Conservation (phyloP, 805 yeast genomes). For the Starmerella sirachaensis region DNA sequence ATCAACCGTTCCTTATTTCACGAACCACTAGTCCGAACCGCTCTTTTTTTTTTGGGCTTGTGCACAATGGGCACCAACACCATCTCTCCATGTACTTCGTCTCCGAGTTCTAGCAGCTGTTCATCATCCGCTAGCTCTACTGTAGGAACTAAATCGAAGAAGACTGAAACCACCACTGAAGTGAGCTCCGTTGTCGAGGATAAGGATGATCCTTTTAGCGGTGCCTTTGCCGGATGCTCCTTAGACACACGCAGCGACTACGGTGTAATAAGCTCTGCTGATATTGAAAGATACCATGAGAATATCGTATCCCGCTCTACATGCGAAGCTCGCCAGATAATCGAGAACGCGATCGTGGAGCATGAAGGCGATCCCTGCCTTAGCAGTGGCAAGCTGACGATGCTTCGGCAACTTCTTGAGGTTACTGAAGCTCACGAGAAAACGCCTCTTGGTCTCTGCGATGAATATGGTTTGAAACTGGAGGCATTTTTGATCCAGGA, state of each 20-base stretch:
- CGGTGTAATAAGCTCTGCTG: constrained; percentile 1
- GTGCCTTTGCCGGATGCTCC: constrained; percentile 9
- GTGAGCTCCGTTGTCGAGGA: background rate
- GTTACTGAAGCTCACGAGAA: constrained; percentile 16
- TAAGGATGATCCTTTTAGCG: no score
- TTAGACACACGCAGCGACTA: constrained; percentile 6
- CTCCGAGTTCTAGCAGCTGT: no score
- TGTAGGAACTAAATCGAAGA: background rate
- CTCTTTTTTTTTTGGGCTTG: no score
- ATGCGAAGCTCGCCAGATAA: constrained; percentile 33
- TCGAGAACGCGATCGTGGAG: constrained; percentile 32
- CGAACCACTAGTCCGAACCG: no score
- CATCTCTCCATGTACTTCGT: no score
- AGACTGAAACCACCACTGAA: background rate
- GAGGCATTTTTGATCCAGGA: constrained; percentile 35
- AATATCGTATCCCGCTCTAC: constrained; percentile 18
- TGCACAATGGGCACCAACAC: no score
- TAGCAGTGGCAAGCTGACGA: constrained; percentile 7
- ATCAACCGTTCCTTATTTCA: no score
- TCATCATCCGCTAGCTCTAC: background rate
- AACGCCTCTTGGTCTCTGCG: constrained; percentile 5
- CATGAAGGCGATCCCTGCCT: constrained; percentile 39
- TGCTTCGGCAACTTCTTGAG: constrained; percentile 23
- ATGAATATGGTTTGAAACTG: constrained; percentile 21
- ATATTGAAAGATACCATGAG: constrained; percentile 3